A percentile compares a stretch with the other conserved stretches of the same genome.
These are phyloP conservation scores for Tilletia setariae DNA, from an alignment of 1,284 basidiomycete genomes.

Conservation along the genomic window DNA sequence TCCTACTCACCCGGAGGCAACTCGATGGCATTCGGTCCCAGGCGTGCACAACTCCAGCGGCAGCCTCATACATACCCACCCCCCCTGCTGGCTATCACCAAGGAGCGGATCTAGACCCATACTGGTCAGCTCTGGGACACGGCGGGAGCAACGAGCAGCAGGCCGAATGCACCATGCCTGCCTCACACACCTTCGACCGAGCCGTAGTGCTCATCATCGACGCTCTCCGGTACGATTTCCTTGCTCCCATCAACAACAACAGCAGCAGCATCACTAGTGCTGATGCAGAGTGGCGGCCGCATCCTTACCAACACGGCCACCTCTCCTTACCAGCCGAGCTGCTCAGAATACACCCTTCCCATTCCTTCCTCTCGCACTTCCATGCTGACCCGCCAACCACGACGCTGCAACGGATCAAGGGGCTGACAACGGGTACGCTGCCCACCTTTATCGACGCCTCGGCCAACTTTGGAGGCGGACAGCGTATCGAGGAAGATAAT, in stretches of 20 bases:
- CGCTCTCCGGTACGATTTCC: slow-evolving; percentile 88
- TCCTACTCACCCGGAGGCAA: slow-evolving; percentile 45
- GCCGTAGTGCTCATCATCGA: slow-evolving; percentile 86
- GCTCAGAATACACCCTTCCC: slow-evolving; percentile 63
- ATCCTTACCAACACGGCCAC: slow-evolving; percentile 73
- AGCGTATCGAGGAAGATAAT: slow-evolving; percentile 76
- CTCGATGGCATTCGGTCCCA: slow-evolving; percentile 24
- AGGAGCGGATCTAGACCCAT: background rate
- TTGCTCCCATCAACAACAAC: slow-evolving; percentile 61
- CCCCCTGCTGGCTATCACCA: background rate
- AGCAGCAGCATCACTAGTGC: background rate
- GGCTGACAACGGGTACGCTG: slow-evolving; percentile 86
- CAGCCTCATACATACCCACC: slow-evolving; percentile 14
- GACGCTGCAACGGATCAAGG: slow-evolving; percentile 92
- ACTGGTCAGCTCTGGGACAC: slow-evolving; percentile 32
- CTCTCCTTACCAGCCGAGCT: slow-evolving; percentile 74
- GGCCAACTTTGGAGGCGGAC: slow-evolving; percentile 74
- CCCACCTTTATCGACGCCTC: slow-evolving; percentile 94
- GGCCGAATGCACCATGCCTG: slow-evolving; percentile 41
- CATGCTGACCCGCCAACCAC: slow-evolving; percentile 92
- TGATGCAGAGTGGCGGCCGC: slow-evolving; percentile 19
- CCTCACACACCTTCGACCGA: slow-evolving; percentile 49
- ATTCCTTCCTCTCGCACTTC: slow-evolving; percentile 82
- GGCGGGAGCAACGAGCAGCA: no score
- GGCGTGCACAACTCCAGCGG: background rate